These are phyloP conservation scores for Leccinum imitatum DNA, from an alignment of 768 basidiomycete genomes.

Conservation along the genomic window DNA sequence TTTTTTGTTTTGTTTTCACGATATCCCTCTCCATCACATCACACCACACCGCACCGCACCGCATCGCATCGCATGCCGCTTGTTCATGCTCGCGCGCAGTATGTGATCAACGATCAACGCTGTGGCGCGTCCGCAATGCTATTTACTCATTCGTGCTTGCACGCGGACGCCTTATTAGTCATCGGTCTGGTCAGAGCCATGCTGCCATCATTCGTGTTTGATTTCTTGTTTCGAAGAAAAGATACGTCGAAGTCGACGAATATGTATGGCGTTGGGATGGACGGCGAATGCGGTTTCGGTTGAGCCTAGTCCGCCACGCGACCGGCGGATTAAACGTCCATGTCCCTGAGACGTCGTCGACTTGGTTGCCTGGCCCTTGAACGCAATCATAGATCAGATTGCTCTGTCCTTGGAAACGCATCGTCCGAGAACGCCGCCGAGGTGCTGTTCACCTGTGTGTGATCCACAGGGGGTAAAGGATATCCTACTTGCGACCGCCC, in stretches of 20 bases:
- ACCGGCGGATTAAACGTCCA: neutral
- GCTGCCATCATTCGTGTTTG: neutral
- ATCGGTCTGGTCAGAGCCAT: neutral
- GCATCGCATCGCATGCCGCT: neutral
- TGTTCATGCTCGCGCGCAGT: neutral
- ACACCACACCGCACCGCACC: neutral
- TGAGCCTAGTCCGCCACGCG: neutral
- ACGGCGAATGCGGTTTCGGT: neutral
- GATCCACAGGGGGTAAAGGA: neutral
- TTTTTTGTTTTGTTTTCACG: neutral
- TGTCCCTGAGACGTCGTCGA: neutral
- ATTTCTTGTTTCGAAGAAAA: neutral
- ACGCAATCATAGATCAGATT: neutral
- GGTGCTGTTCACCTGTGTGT: neutral
- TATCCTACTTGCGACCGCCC: neutral
- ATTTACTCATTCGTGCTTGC: neutral
- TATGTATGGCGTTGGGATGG: neutral
- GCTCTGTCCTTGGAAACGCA: conserved; percentile 7
- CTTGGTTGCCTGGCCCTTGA: neutral
- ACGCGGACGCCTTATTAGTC: neutral
- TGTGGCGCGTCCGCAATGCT: neutral
- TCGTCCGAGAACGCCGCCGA: neutral
- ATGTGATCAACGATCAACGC: too few species aligned
- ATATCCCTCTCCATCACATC: neutral
- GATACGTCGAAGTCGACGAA: neutral